Conservation (phyloP, 129 eudicot genomes). For the Centrapalus pauciflorus region DNA sequence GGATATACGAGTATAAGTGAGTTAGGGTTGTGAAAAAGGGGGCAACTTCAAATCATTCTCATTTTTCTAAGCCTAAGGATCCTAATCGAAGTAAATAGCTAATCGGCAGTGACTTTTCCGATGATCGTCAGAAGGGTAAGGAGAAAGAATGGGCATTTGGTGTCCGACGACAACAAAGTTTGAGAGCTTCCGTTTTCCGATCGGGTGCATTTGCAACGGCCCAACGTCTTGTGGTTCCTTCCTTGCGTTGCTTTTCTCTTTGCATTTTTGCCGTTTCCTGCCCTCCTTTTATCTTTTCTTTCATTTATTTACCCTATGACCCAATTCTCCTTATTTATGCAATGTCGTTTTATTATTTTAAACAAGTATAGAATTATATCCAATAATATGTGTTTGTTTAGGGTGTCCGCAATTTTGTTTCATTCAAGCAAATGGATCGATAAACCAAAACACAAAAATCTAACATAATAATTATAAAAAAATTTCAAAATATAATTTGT, state of each 20-base stretch:
- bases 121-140: conserved; percentile 5
- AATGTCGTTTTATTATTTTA: too few relatives aligned
- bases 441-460: too few relatives aligned
- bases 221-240: not conserved
- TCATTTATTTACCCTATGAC: not conserved
- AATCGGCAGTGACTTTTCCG: conserved; percentile 5
- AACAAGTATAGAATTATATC: too few relatives aligned
- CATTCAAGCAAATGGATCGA: too few relatives aligned
- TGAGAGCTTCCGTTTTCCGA: conserved; percentile 12
- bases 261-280: not conserved
- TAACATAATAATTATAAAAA: too few relatives aligned
- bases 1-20: not conserved
- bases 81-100: not conserved
- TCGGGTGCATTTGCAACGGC: conserved; percentile 22
- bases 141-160: not conserved
- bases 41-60: conserved; percentile 19
- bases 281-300: not conserved
- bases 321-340: too few relatives aligned
- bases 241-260: not conserved
- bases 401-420: too few relatives aligned
- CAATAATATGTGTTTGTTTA: too few relatives aligned
- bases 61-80: conserved; percentile 23
- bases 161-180: conserved; percentile 10
- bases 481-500: too few relatives aligned
- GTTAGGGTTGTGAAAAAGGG: conserved; percentile 31